phyloP scores from a whole-genome alignment of 2,329 filamentous ascomycete genomes.

The Fusarium staphyleae region DNA sequence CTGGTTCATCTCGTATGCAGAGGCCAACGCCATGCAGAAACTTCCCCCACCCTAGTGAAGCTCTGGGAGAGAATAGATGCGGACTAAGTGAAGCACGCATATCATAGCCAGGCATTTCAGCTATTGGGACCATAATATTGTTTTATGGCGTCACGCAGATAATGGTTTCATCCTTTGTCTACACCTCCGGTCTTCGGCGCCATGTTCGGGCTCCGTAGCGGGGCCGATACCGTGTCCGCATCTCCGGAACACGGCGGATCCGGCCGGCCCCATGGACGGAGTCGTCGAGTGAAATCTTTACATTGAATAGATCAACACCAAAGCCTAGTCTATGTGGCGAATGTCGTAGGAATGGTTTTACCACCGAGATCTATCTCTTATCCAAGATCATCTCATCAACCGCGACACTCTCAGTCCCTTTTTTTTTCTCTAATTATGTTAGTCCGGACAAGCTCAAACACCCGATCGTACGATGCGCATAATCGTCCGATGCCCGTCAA shows the following conservation, averaged over 20 bases:
- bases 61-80: no score
- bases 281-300: no score
- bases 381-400: neutral
- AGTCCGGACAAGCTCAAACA: conserved; percentile 22
- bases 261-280: neutral
- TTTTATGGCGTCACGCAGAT: no score
- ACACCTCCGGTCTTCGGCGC: neutral
- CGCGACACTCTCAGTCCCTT: neutral
- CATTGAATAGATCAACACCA: neutral
- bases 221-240: neutral
- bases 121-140: no score
- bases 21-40: conserved; percentile 1
- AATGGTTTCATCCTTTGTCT: neutral
- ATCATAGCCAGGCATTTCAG: no score
- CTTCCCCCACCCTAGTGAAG: neutral
- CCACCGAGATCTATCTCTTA: neutral
- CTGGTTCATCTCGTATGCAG: conserved; percentile 15
- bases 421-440: neutral
- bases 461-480: neutral
- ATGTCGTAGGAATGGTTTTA: neutral
- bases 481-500: conserved; percentile 29
- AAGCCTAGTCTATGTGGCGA: neutral
- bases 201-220: neutral
- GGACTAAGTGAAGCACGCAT: no score
- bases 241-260: conserved; percentile 7